A percentile compares a stretch with the other conserved stretches of the same genome.
Evolutionary conservation across 371 early-diverging fungal species (phyloP).

Genomic region (Capniomyces stellatus): DNA sequence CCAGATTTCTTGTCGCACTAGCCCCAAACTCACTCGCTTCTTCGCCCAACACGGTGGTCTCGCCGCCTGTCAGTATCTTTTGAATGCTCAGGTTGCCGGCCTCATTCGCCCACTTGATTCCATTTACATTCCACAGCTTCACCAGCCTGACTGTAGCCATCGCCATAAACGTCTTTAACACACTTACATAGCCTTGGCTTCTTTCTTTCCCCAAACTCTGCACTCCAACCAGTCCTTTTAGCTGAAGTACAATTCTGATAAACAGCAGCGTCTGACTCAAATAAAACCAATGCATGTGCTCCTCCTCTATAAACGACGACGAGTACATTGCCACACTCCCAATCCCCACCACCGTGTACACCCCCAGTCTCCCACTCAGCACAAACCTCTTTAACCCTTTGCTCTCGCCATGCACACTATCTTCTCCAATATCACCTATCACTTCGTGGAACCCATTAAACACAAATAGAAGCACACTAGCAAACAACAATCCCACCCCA

Average conservation of each 20-base stretch:
- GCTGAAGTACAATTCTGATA: constrained; percentile 7
- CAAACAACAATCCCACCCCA: constrained; percentile 20
- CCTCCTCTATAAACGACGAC: constrained; percentile 61
- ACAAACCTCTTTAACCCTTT: too few relatives aligned
- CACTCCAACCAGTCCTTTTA: constrained; percentile 14
- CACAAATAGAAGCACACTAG: constrained; percentile 2
- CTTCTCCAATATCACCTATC: too few relatives aligned
- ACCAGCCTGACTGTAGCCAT: constrained; percentile 11
- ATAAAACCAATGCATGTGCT: constrained; percentile 58
- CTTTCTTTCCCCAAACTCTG: too few relatives aligned
- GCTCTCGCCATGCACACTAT: too few relatives aligned
- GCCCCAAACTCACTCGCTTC: too few relatives aligned
- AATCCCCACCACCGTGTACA: too few relatives aligned
- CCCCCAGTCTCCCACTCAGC: too few relatives aligned
- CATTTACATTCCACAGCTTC: constrained; percentile 22
- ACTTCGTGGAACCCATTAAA: neutral
- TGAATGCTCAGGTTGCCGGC: constrained; percentile 15
- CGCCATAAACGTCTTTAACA: constrained; percentile 12
- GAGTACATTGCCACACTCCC: too few relatives aligned
- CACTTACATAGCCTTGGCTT: too few relatives aligned
- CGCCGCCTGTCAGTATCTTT: too few relatives aligned
- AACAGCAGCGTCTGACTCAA: constrained; percentile 36
- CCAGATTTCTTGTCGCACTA: too few relatives aligned
- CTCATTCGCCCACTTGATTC: constrained; percentile 32
- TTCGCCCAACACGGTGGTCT: too few relatives aligned